Percentiles rank a stretch among this genome's conserved stretches.
These are phyloP conservation scores for Stagonosporopsis rhizophila DNA, from an alignment of 2,329 filamentous ascomycete species.

Conservation along the genomic window DNA sequence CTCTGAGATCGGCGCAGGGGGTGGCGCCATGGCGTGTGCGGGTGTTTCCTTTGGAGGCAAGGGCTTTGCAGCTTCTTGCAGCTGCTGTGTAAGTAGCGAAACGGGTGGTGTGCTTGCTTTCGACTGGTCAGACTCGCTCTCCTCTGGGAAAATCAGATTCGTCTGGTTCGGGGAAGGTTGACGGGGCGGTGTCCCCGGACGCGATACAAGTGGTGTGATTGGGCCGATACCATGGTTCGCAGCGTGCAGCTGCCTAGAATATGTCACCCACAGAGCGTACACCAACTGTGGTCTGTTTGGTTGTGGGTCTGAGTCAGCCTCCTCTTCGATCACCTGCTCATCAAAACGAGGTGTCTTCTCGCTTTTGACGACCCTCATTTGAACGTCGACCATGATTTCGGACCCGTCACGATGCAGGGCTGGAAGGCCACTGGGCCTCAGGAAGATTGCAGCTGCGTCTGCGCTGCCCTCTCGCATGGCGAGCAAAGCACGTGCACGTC, in stretches of 20 bases:
- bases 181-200: slow-evolving; percentile 73
- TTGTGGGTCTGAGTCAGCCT: slow-evolving; percentile 54
- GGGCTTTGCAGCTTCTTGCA: slow-evolving; percentile 58
- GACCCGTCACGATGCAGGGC: slow-evolving; percentile 90
- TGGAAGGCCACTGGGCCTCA: slow-evolving; percentile 82
- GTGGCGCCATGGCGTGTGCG: slow-evolving; percentile 21
- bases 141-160: slow-evolving; percentile 46
- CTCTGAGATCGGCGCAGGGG: slow-evolving; percentile 24
- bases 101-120: slow-evolving; percentile 49
- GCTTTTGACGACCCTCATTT: slow-evolving; percentile 95
- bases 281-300: slow-evolving; percentile 72
- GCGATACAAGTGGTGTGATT: slow-evolving; percentile 69
- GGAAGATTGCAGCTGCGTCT: slow-evolving; percentile 76
- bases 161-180: slow-evolving; percentile 81
- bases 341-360: slow-evolving; percentile 62
- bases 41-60: slow-evolving; percentile 43
- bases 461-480: slow-evolving; percentile 82
- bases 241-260: slow-evolving; percentile 89
- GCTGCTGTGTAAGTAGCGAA: slow-evolving; percentile 59
- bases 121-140: slow-evolving; percentile 43
- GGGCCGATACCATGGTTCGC: slow-evolving; percentile 67
- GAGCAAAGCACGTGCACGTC: slow-evolving; percentile 83
- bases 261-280: slow-evolving; percentile 96
- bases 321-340: slow-evolving; percentile 70
- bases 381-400: slow-evolving; percentile 91